Evolutionary conservation across 371 early-diverging fungal species (phyloP).

Genomic region (Mortierella sp.): DNA sequence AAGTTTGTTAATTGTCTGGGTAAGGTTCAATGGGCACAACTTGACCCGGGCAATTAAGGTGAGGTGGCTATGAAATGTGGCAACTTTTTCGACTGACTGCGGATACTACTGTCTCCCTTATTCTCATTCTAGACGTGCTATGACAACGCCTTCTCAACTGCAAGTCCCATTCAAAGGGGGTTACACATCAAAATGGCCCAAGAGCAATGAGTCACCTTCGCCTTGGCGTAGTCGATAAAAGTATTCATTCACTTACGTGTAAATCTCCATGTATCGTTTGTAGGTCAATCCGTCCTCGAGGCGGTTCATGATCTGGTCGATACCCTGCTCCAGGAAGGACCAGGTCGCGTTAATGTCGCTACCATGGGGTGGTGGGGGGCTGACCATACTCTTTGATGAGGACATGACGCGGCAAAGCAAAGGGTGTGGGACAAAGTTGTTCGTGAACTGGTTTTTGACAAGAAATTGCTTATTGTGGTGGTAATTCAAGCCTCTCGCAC

Average conservation of each 20-base stretch:
- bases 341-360: conserved; percentile 79
- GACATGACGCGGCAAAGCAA: conserved; percentile 25
- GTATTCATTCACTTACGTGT: conserved; percentile 74
- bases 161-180: not conserved
- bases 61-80: not conserved
- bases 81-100: conserved; percentile 8
- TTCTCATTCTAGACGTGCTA: not conserved
- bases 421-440: not conserved
- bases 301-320: conserved; percentile 85
- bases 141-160: not conserved
- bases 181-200: not conserved
- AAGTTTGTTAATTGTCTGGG: not conserved
- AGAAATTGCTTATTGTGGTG: not conserved
- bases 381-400: conserved; percentile 29
- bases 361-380: conserved; percentile 49
- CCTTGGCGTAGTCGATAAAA: conserved; percentile 6
- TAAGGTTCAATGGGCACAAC: too few relatives aligned
- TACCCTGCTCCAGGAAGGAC: conserved; percentile 80
- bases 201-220: not conserved
- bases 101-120: not conserved
- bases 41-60: not conserved
- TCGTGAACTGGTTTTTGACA: not conserved
- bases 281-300: conserved; percentile 82
- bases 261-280: conserved; percentile 85
- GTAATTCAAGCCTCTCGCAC: not conserved